phyloP scores from a whole-genome alignment of 164 flowering plant species.

The Chimonanthus salicifolius region DNA sequence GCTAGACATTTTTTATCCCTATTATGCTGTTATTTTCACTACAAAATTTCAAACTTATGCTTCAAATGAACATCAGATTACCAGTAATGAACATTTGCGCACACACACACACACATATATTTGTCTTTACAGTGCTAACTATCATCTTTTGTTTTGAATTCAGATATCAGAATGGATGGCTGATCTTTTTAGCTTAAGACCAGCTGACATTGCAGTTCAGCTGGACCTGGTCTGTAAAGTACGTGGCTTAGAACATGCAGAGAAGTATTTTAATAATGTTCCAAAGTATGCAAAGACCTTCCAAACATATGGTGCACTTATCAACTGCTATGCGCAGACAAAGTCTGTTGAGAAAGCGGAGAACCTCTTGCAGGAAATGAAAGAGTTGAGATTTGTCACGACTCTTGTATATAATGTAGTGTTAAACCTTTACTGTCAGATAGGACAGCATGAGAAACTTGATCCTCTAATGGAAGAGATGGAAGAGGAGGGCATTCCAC shows the following conservation, averaged over 20 bases:
- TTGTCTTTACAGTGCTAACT: background rate
- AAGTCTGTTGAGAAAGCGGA: conserved; percentile 43
- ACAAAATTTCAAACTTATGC: too few species aligned
- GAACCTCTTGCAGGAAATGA: conserved; percentile 28
- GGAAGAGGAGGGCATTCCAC: conserved; percentile 27
- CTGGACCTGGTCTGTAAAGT: conserved; percentile 32
- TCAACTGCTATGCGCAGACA: conserved; percentile 26
- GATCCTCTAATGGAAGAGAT: conserved; percentile 34
- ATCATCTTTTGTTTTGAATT: conserved; percentile 1
- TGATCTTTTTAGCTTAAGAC: conserved; percentile 12
- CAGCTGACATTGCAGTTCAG: conserved; percentile 21
- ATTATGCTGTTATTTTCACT: too few species aligned
- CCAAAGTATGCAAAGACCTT: conserved; percentile 15
- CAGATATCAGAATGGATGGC: conserved; percentile 57
- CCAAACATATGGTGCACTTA: conserved; percentile 30
- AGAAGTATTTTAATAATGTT: conserved; percentile 26
- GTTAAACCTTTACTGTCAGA: conserved; percentile 29
- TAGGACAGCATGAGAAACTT: conserved; percentile 31
- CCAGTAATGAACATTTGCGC: too few species aligned
- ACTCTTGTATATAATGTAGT: conserved; percentile 27
- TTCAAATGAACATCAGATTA: too few species aligned
- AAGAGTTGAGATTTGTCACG: conserved; percentile 16
- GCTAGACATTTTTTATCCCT: too few species aligned
- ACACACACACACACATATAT: too few species aligned
- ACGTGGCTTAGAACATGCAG: conserved; percentile 35